phyloP scores from a whole-genome alignment of 148 eudicot genomes.

The Diospyros kaki region DNA sequence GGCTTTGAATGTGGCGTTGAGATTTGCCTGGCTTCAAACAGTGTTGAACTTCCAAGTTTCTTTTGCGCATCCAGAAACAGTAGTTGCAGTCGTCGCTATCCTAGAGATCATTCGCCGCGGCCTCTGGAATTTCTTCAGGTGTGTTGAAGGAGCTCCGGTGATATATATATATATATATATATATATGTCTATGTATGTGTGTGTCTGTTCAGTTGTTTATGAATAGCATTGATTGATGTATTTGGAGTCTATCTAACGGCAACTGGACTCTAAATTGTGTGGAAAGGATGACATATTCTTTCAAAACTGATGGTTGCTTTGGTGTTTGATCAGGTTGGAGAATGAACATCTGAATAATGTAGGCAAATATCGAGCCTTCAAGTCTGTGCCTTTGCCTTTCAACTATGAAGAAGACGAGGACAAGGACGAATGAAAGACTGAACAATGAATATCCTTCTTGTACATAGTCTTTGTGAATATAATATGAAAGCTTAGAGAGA shows the following conservation, averaged over 20 bases:
- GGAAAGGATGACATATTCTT: not conserved
- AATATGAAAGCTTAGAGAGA: too few relatives aligned
- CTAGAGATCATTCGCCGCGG: conserved; percentile 86
- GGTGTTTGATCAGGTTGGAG: conserved; percentile 60
- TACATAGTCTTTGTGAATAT: too few relatives aligned
- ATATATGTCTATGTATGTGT: too few relatives aligned
- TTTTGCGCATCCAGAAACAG: conserved; percentile 39
- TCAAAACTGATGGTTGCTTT: not conserved
- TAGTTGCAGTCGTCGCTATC: conserved; percentile 51
- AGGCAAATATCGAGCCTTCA: conserved; percentile 76
- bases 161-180: too few relatives aligned
- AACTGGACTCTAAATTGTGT: too few relatives aligned
- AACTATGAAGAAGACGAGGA: conserved; percentile 44
- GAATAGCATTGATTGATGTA: too few relatives aligned
- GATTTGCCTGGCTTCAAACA: conserved; percentile 81
- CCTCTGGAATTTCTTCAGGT: conserved; percentile 95
- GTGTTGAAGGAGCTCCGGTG: not conserved
- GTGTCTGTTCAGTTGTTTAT: too few relatives aligned
- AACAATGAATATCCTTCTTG: too few relatives aligned
- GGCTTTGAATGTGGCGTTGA: conserved; percentile 55
- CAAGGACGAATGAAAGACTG: conserved; percentile 32
- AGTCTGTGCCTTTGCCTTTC: conserved; percentile 77
- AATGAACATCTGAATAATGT: conserved; percentile 88
- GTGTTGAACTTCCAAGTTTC: conserved; percentile 47
- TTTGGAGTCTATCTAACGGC: too few relatives aligned